These are phyloP conservation scores for Cicer chorassanicum DNA, from an alignment of 306 rosid genomes.

Conservation along the genomic window DNA sequence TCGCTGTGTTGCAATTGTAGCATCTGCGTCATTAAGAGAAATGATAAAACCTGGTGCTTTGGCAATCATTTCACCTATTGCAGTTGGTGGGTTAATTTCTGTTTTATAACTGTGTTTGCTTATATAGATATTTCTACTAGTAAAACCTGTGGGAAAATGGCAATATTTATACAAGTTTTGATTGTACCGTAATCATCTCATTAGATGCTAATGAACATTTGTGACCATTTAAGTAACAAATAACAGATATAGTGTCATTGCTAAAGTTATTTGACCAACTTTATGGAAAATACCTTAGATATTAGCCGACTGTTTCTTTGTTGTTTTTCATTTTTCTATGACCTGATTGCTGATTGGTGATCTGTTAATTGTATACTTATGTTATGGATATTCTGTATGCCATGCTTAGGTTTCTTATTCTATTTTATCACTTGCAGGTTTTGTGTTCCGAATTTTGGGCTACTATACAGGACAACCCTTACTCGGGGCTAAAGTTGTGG, in stretches of 20 bases:
- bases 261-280: conserved; percentile 24
- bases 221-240: conserved; percentile 16
- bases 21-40: conserved; percentile 92
- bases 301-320: not conserved
- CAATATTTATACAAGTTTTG: conserved; percentile 27
- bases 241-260: conserved; percentile 3
- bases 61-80: conserved; percentile 93
- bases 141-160: conserved; percentile 25
- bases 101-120: conserved; percentile 18
- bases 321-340: not conserved
- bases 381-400: conserved; percentile 21
- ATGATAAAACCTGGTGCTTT: conserved; percentile 98
- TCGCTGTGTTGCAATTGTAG: conserved; percentile 97
- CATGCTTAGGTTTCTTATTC: conserved; percentile 37
- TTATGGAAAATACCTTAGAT: conserved; percentile 26
- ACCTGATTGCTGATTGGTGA: conserved; percentile 18
- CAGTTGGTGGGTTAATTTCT: conserved; percentile 68
- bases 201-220: conserved; percentile 25
- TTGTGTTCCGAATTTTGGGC: conserved; percentile 88
- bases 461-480: conserved; percentile 88
- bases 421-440: conserved; percentile 63
- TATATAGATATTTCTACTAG: not conserved
- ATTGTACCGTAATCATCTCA: conserved; percentile 24
- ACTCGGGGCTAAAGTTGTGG: conserved; percentile 96
- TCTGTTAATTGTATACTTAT: conserved; percentile 23